Conservation (phyloP, 495 filamentous ascomycete species). For the Penicillium crystallinum region DNA sequence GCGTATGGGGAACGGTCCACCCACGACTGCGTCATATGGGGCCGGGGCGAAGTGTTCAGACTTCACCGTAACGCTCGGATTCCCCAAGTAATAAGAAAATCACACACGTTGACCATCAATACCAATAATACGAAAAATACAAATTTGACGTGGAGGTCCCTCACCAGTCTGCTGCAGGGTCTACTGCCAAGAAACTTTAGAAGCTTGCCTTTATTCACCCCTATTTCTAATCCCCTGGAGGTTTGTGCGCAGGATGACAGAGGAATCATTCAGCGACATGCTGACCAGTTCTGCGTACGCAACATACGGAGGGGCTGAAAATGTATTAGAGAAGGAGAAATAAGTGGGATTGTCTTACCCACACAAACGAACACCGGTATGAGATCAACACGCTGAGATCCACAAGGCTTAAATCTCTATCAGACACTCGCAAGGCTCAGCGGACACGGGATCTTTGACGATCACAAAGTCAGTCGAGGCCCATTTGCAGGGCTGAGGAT, state of each 20-base stretch:
- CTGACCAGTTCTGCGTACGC: too few relatives aligned
- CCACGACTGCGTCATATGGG: too few relatives aligned
- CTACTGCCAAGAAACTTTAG: background rate
- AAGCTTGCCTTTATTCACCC: background rate
- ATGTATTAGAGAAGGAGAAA: too few relatives aligned
- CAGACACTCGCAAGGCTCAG: background rate
- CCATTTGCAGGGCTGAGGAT: background rate
- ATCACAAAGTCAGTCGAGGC: background rate
- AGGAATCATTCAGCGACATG: too few relatives aligned
- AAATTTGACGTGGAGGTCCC: background rate
- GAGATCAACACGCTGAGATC: background rate
- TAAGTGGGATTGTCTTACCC: background rate
- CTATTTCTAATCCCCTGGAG: background rate
- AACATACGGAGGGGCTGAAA: too few relatives aligned
- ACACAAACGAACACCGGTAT: background rate
- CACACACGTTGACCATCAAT: background rate
- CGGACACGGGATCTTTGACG: background rate
- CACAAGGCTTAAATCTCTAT: slow-evolving; percentile 5
- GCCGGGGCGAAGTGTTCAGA: too few relatives aligned
- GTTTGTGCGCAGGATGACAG: too few relatives aligned
- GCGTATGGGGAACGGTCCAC: too few relatives aligned
- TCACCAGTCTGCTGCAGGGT: background rate
- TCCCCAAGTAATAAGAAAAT: background rate
- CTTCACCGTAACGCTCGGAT: too few relatives aligned
- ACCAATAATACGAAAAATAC: background rate